phyloP scores from a whole-genome alignment of 2,329 filamentous ascomycete species.

The Xylariaceae sp. region DNA sequence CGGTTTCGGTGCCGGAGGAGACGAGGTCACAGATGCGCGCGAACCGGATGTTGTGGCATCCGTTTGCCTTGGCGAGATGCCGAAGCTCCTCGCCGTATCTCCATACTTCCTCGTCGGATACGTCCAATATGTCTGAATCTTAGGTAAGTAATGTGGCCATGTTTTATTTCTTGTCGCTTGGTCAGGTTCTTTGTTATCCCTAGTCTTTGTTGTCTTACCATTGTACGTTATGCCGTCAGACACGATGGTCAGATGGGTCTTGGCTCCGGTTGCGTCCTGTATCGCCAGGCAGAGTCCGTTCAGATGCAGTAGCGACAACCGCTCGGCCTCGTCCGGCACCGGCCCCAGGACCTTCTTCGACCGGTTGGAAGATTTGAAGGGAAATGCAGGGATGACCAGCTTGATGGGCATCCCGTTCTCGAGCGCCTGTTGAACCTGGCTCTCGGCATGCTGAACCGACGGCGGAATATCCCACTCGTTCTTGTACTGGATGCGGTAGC shows the following conservation, averaged over 20 bases:
- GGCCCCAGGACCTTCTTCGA: conserved; percentile 15
- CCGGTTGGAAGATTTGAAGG: conserved; percentile 17
- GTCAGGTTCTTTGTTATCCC: not conserved
- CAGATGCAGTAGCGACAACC: conserved; percentile 14
- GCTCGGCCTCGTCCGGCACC: conserved; percentile 16
- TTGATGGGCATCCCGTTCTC: conserved; percentile 11
- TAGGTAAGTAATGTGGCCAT: too few relatives aligned
- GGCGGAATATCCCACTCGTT: conserved; percentile 14
- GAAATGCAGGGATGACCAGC: conserved; percentile 16
- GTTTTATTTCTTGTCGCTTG: too few relatives aligned
- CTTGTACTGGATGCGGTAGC: conserved; percentile 16
- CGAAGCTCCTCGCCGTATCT: conserved; percentile 11
- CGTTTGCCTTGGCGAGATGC: conserved; percentile 11
- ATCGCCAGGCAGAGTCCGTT: conserved; percentile 15
- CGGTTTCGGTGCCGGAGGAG: not conserved
- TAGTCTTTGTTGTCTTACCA: conserved; percentile 2
- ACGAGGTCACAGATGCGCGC: conserved; percentile 15
- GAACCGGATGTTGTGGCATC: conserved; percentile 11
- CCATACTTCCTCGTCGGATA: conserved; percentile 16
- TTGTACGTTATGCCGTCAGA: conserved; percentile 17
- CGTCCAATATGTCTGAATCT: conserved; percentile 11
- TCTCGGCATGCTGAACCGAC: conserved; percentile 10
- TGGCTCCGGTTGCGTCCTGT: conserved; percentile 8
- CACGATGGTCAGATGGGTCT: conserved; percentile 13
- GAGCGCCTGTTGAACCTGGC: conserved; percentile 8